A percentile compares a stretch with the other conserved stretches of the same genome.
phyloP scores from a whole-genome alignment of 2,329 filamentous ascomycete genomes.

The Aspergillus cejpii region DNA sequence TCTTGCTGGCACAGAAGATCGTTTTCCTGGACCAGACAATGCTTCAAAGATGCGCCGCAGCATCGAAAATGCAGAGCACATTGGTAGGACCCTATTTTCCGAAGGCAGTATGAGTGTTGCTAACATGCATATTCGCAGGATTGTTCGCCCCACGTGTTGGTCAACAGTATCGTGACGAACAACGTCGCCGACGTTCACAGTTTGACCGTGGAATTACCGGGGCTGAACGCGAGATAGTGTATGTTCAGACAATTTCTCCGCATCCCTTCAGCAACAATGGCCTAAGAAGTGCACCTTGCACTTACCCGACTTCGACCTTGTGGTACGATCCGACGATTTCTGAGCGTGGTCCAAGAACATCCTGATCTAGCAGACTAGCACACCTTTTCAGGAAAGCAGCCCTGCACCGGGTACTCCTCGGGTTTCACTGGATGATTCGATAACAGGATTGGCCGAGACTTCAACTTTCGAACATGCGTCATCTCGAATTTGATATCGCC shows the following conservation, averaged over 20 bases:
- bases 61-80: slow-evolving; percentile 76
- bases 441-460: background rate
- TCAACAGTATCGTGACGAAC: slow-evolving; percentile 66
- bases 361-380: slow-evolving; percentile 2
- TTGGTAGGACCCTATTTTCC: slow-evolving; percentile 47
- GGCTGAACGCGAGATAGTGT: slow-evolving; percentile 56
- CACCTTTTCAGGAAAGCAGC: background rate
- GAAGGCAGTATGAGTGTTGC: slow-evolving; percentile 31
- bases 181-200: slow-evolving; percentile 67
- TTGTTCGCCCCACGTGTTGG: slow-evolving; percentile 74
- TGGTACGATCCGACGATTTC: slow-evolving; percentile 18
- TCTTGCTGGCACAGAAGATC: slow-evolving; percentile 62
- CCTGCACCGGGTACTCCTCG: too few relatives aligned
- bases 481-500: background rate
- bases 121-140: slow-evolving; percentile 8
- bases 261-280: slow-evolving; percentile 16
- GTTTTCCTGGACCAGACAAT: slow-evolving; percentile 75
- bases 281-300: slow-evolving; percentile 21
- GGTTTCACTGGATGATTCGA: too few relatives aligned
- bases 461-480: background rate
- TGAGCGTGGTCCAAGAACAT: slow-evolving; percentile 18
- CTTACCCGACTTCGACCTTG: slow-evolving; percentile 20
- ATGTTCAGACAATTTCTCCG: slow-evolving; percentile 21
- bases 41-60: slow-evolving; percentile 80
- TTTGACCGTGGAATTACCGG: slow-evolving; percentile 75